A percentile compares a stretch with the other conserved stretches of the same genome.
These are phyloP conservation scores for Saitozyma podzolica DNA, from an alignment of 768 basidiomycete species.

Conservation along the genomic window DNA sequence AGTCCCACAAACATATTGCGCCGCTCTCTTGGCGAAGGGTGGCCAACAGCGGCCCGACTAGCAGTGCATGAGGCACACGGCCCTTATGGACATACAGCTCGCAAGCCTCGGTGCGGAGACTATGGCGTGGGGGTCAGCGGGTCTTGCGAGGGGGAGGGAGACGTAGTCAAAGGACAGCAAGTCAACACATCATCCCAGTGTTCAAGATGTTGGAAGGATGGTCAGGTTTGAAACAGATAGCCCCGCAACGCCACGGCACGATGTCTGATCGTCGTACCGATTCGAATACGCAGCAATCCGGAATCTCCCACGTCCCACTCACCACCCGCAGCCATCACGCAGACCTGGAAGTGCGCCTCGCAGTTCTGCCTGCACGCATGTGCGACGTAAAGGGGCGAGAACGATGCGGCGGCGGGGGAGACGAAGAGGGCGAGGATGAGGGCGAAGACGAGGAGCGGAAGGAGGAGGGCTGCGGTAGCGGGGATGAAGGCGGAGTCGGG, in stretches of 20 bases:
- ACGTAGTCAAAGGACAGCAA: neutral
- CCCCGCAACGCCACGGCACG: neutral
- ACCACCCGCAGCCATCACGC: slow-evolving; percentile 1
- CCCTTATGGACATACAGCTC: neutral
- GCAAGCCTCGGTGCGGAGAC: neutral
- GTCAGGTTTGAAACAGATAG: no score
- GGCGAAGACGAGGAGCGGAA: no score
- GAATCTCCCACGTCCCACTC: no score
- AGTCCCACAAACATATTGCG: no score
- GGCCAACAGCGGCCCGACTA: neutral
- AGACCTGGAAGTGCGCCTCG: slow-evolving; percentile 4
- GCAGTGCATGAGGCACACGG: neutral
- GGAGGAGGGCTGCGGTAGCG: no score
- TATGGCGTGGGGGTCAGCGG: neutral
- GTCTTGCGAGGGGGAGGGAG: no score
- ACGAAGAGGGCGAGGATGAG: no score
- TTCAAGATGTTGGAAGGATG: no score
- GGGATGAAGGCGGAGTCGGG: no score
- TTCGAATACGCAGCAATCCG: no score
- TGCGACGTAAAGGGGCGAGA: neutral
- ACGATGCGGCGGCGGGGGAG: no score
- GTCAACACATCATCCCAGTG: neutral
- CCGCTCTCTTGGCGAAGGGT: neutral
- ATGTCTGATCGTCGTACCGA: neutral
- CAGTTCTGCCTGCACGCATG: slow-evolving; percentile 10